Evolutionary conservation across 768 basidiomycete species (phyloP), one percentile per base, ranked within the genome.

Genomic region (Leucosporidium scottii): DNA sequence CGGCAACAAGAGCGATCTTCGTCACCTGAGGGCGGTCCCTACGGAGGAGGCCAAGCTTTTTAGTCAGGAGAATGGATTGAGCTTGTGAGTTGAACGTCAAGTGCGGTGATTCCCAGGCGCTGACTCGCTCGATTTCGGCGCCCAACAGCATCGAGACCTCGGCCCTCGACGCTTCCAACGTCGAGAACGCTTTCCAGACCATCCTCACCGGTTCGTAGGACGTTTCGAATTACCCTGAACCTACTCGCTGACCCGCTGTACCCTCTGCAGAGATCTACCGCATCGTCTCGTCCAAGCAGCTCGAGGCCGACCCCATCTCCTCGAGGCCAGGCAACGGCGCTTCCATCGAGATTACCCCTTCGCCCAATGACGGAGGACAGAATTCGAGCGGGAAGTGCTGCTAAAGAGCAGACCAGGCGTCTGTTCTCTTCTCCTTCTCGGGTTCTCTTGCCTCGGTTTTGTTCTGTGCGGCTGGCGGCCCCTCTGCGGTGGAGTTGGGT

Each of bases 1-100:
- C 25, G 96, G 96, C 57, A 97, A 97, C 83, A 97, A 99, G 87
- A 93, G 91, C 78, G 96, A 99, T 84, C 86, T 99, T 83, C 93
- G 96, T 81, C 96, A 98, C 78, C 79, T 97, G 75, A 82, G 96
- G 72, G 94, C 93, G 53, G 93, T 98, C 49, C 88, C 94, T 39
- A 98, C 93, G 36, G 96, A 99, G 59, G 96, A 99, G 82, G 94
- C 93, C 59, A 96, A 91, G 83, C 81, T 82, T 17, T 97, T 97
- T 79, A 81, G 92, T 47, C 83, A 93, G 91, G 78, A 77, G 86
- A 84, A 59, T 57, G 73, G 67, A 28, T 55, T 75, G 54, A 73
- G 65, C 65, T 75, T 75, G 70, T 68, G 55, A 20, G 70, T 15
- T 44, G 17, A 8, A 6, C 10, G 25, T 28, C 23, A 9, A 7